Evolutionary conservation across 306 rosid species (phyloP).

Genomic region (Sindora glabra): DNA sequence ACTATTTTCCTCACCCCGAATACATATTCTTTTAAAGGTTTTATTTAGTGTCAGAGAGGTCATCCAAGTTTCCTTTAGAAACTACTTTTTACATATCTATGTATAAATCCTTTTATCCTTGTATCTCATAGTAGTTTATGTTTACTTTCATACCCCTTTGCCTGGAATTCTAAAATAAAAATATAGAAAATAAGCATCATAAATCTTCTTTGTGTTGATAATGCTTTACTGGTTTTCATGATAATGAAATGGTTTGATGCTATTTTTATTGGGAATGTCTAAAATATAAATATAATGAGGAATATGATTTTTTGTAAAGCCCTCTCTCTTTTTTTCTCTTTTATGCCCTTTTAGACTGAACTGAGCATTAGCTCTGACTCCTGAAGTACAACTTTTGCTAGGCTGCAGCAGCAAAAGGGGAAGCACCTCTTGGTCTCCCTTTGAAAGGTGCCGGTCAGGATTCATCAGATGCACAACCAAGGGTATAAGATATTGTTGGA

Average conservation of each 20-base stretch:
- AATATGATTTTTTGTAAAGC: background rate
- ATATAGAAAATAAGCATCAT: background rate
- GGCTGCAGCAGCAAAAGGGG: conserved; percentile 99
- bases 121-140: background rate
- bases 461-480: conserved; percentile 72
- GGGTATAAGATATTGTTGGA: conserved; percentile 32
- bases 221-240: background rate
- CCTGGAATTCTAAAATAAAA: too few species aligned
- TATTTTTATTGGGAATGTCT: too few species aligned
- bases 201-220: background rate
- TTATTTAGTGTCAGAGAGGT: conserved; percentile 7
- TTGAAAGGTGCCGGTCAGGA: conserved; percentile 98
- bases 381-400: conserved; percentile 22
- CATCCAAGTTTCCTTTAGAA: background rate
- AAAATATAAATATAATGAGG: too few species aligned
- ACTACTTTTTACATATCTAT: conserved; percentile 3
- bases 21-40: background rate
- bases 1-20: conserved; percentile 5
- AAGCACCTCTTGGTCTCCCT: conserved; percentile 99
- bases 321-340: background rate
- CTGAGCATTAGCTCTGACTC: background rate
- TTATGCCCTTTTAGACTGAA: background rate
- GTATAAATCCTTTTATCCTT: background rate
- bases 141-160: background rate
- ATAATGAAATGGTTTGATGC: background rate